Evolutionary conservation across 345 rosid genomes (phyloP), one percentile per base, ranked within the genome.

Genomic region (Moringa oleifera): DNA sequence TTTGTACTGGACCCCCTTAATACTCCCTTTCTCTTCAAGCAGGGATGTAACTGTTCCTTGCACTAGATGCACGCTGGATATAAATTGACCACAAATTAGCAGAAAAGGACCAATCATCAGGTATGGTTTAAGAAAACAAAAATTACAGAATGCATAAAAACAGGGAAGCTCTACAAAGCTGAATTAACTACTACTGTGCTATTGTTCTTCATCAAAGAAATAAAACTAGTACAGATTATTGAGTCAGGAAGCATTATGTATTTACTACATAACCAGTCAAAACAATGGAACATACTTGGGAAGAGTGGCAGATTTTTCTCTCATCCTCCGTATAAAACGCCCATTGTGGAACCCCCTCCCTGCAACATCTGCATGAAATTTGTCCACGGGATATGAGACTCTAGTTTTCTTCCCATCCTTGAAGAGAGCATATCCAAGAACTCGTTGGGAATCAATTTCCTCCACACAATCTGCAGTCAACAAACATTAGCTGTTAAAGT

Each of bases 261-360:
- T 6, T 21, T 2, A 23, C 31, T 15, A 20, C 11, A 0, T 12
- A 24, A 61, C 23, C 33, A 47, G 21, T 47, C 55, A 68, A 55
- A 50, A 63, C 25, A n/a, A 51, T 50, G 20, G 49, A 24, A 19
- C 16, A 31, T 77, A 79, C 86, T 79, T 79, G 9, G 80, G 77
- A 54, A 77, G 77, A 25, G 61, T 50, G 66, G 77, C 70, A 70
- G 82, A 84, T 66, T 77, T 82, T 51, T 82, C 73, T 68, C 86
- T 66, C 84, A 82, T 79, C 65, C 84, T 64, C 63, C 72, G 84
- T 6, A 82, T 75, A 58, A 79, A 82, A 54, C 84, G 78, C 1
- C 86, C 82, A 63, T 82, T 82, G 45, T 82, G 84, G 54, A 82
- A 79, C 70, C 82, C 72, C 24, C 84, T 67, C n/a, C 84, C 86